A percentile compares a stretch with the other conserved stretches of the same genome.
phyloP scores from a whole-genome alignment of 225 moss, liverwort and hornwort species.

The Bryoerythrophyllum caledonicum region DNA sequence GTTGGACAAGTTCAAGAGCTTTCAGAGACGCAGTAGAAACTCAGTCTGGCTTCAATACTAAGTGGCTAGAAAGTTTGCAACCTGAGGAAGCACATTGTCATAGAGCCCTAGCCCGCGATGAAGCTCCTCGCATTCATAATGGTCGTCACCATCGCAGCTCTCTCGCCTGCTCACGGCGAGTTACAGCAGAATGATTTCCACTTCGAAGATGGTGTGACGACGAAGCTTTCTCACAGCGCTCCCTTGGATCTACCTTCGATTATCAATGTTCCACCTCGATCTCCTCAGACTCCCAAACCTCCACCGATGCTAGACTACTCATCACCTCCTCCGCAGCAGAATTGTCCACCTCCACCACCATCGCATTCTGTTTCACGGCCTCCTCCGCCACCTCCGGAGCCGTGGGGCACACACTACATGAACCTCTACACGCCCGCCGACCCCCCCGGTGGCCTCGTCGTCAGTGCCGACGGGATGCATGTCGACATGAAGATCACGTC shows the following conservation, averaged over 20 bases:
- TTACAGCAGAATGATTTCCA: background rate
- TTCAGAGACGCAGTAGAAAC: too few species aligned
- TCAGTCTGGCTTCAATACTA: too few species aligned
- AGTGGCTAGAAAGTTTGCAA: background rate
- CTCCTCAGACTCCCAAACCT: background rate
- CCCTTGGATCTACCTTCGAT: too few species aligned
- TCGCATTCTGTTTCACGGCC: background rate
- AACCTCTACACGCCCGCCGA: constrained; percentile 11
- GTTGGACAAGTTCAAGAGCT: too few species aligned
- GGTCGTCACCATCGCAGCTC: background rate
- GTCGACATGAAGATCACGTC: constrained; percentile 18
- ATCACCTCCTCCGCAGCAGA: background rate
- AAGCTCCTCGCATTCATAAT: background rate
- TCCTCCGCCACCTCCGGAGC: background rate
- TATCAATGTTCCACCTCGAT: background rate
- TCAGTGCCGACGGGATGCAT: constrained; percentile 4
- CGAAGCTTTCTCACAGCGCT: background rate
- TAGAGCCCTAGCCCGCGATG: background rate
- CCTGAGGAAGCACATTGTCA: background rate
- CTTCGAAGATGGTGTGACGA: background rate
- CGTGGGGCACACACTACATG: constrained; percentile 10
- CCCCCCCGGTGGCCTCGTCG: constrained; percentile 15
- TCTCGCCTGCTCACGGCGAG: background rate
- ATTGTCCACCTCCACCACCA: background rate
- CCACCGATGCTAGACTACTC: background rate